Conservation (phyloP, 2,329 filamentous ascomycete species). For the Trichoderma citrinoviride region DNA sequence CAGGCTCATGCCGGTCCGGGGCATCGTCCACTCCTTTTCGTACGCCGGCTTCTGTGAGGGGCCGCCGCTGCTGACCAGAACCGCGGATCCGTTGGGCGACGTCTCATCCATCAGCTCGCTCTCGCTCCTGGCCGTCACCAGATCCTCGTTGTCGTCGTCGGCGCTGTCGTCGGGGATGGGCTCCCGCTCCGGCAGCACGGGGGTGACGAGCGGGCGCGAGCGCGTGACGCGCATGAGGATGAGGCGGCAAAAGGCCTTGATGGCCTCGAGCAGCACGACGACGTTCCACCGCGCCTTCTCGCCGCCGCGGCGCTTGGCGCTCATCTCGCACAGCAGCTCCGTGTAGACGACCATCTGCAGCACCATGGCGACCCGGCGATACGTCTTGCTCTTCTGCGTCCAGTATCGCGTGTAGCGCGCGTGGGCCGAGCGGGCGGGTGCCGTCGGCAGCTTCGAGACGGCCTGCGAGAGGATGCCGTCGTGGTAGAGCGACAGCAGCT, state of each 20-base stretch:
- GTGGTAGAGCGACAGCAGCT: constrained; percentile 89
- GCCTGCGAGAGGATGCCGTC: constrained; percentile 74
- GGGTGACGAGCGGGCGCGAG: constrained; percentile 76
- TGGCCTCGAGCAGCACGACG: constrained; percentile 76
- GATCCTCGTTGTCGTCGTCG: constrained; percentile 49
- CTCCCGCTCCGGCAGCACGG: constrained; percentile 82
- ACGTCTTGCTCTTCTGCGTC: constrained; percentile 63
- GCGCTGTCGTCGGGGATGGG: constrained; percentile 60
- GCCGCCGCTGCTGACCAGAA: neutral
- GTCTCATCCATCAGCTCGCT: constrained; percentile 46
- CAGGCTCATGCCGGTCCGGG: constrained; percentile 82
- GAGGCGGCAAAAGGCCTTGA: constrained; percentile 83
- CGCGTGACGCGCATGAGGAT: constrained; percentile 79
- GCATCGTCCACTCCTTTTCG: constrained; percentile 79
- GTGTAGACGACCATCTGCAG: constrained; percentile 93
- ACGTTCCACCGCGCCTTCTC: constrained; percentile 81
- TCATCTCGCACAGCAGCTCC: constrained; percentile 96
- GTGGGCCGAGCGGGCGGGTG: constrained; percentile 56
- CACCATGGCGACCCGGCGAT: constrained; percentile 75
- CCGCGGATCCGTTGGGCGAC: constrained; percentile 30
- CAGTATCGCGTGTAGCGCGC: constrained; percentile 67
- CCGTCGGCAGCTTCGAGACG: constrained; percentile 57
- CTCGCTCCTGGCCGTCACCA: constrained; percentile 40
- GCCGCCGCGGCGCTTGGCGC: constrained; percentile 79
- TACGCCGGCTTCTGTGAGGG: constrained; percentile 37